Conservation (phyloP, 1,284 basidiomycete species). For the Wolfiporia cocos region DNA sequence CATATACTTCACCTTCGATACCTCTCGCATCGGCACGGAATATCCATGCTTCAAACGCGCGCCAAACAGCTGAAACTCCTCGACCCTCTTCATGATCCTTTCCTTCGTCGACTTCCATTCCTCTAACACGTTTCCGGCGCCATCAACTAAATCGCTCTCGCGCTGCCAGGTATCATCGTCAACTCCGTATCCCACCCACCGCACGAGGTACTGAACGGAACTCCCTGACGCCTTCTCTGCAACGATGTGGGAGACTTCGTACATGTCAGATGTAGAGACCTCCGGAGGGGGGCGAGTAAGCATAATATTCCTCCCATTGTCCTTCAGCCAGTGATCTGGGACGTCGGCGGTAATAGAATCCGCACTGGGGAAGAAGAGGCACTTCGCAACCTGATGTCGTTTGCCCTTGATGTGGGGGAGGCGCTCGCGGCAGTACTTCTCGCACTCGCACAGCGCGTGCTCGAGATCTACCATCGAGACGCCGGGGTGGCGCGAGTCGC, state of each 20-base stretch:
- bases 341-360: slow-evolving; percentile 23
- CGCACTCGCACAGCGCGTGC: slow-evolving; percentile 39
- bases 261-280: slow-evolving; percentile 11
- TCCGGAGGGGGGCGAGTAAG: slow-evolving; percentile 15
- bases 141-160: slow-evolving; percentile 27
- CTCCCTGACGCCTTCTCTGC: slow-evolving; percentile 16
- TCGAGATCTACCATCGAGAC: slow-evolving; percentile 37
- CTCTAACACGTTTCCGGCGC: slow-evolving; percentile 25
- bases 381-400: slow-evolving; percentile 18
- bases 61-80: slow-evolving; percentile 19
- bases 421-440: slow-evolving; percentile 33
- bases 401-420: slow-evolving; percentile 26
- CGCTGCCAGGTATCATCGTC: slow-evolving; percentile 41
- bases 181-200: slow-evolving; percentile 42
- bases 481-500: slow-evolving; percentile 12
- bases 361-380: slow-evolving; percentile 16
- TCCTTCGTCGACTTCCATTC: slow-evolving; percentile 24
- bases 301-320: slow-evolving; percentile 5
- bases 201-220: slow-evolving; percentile 30
- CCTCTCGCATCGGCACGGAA: no score
- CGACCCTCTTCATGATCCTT: slow-evolving; percentile 19
- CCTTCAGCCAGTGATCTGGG: slow-evolving; percentile 26
- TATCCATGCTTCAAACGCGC: no score
- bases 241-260: slow-evolving; percentile 31
- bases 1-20: no score